These are phyloP conservation scores for Chaetomiaceae sp. DNA, from an alignment of 2,329 filamentous ascomycete species.

Conservation along the genomic window DNA sequence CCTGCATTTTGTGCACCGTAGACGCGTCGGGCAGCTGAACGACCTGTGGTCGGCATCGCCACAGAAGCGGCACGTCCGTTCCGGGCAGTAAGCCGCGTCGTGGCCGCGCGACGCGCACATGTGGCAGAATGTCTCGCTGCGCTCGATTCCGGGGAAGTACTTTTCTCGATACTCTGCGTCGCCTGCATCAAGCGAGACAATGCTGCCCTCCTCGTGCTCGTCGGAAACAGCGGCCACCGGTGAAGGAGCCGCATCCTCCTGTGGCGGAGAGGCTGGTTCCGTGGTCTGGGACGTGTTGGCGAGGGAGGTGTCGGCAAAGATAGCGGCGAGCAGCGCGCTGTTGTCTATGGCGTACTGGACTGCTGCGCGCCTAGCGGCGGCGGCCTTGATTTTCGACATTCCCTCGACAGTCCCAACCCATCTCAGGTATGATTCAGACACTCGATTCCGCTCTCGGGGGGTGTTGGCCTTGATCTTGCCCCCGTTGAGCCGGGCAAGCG, in stretches of 20 bases:
- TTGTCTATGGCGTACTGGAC: constrained; percentile 13
- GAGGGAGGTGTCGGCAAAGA: not conserved
- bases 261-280: not conserved
- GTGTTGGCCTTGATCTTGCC: constrained; percentile 8
- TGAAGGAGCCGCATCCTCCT: not conserved
- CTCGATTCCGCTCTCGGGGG: constrained; percentile 1
- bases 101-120: constrained; percentile 50
- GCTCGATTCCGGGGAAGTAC: constrained; percentile 50
- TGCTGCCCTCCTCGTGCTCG: not conserved
- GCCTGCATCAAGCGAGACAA: not conserved
- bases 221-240: not conserved
- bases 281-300: not conserved
- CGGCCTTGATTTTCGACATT: constrained; percentile 12
- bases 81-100: constrained; percentile 40
- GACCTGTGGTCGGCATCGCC: constrained; percentile 42
- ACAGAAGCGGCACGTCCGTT: constrained; percentile 47
- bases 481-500: constrained; percentile 15
- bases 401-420: constrained; percentile 20
- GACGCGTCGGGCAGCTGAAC: constrained; percentile 46
- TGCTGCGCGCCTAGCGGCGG: constrained; percentile 15
- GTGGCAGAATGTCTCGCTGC: constrained; percentile 45
- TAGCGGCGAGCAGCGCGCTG: not conserved
- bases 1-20: constrained; percentile 55
- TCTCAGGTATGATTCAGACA: constrained; percentile 11
- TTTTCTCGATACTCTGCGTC: constrained; percentile 22